Evolutionary conservation across 495 filamentous ascomycete genomes (phyloP), one percentile per base, ranked within the genome.

Genomic region (Hypoxylon intermedium): DNA sequence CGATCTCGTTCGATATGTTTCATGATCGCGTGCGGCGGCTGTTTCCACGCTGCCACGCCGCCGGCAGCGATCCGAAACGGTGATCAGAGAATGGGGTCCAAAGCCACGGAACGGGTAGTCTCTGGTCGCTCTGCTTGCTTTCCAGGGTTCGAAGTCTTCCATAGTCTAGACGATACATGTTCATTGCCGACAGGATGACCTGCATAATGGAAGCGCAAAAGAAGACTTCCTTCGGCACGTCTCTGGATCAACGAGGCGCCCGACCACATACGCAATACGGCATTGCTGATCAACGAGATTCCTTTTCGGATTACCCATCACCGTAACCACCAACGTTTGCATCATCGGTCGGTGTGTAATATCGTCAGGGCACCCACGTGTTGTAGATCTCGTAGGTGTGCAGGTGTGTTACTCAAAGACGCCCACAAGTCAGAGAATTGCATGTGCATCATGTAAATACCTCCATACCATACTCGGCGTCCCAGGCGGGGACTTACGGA

Each of bases 361-460:
- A n/a, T n/a, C n/a, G n/a, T n/a, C 61, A 65, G 55, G 61, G 61
- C 13, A 55, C 50, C 61, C 61, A 65, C 61, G 61, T 65, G 59
- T 56, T n/a, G n/a, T n/a, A n/a, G n/a, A n/a, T n/a, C n/a, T n/a
- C n/a, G n/a, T n/a, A n/a, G n/a, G n/a, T n/a, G n/a, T n/a, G n/a
- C n/a, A n/a, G n/a, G 20, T 23, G 40, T 42, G 40, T 42, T 20
- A 38, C 15, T 15, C 15, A 18, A n/a, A n/a, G n/a, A n/a, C n/a
- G n/a, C n/a, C n/a, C n/a, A n/a, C n/a, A n/a, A n/a, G n/a, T n/a
- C n/a, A n/a, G n/a, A n/a, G n/a, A n/a, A n/a, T n/a, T n/a, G n/a
- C n/a, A n/a, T n/a, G n/a, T n/a, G n/a, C n/a, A n/a, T n/a, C n/a
- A n/a, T n/a, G n/a, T n/a, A n/a, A n/a, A n/a, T n/a, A n/a, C n/a